A percentile compares a stretch with the other conserved stretches of the same genome.
phyloP scores from a whole-genome alignment of 805 yeast species.

The Metschnikowia aberdeeniae region DNA sequence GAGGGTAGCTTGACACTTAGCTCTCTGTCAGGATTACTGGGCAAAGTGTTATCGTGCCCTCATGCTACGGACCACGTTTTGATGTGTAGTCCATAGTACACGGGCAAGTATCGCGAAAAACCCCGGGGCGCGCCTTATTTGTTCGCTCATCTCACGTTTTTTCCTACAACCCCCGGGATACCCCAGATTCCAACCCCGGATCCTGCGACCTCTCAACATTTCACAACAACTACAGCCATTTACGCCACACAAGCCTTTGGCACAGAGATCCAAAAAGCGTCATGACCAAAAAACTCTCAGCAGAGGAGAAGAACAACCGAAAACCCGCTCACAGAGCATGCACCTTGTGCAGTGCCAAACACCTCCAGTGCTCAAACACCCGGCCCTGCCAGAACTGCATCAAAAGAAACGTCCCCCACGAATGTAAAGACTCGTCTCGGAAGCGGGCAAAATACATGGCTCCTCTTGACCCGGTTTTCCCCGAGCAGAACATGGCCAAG shows the following conservation, averaged over 20 bases:
- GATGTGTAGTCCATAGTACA: background rate
- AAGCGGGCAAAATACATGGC: slow-evolving; percentile 44
- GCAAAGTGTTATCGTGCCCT: too few species aligned
- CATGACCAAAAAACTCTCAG: slow-evolving; percentile 63
- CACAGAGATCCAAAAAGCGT: background rate
- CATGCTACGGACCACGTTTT: too few species aligned
- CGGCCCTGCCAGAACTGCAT: slow-evolving; percentile 72
- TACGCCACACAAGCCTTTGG: background rate
- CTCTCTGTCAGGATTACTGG: too few species aligned
- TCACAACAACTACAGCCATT: background rate
- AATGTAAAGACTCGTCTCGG: slow-evolving; percentile 57
- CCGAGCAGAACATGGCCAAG: background rate
- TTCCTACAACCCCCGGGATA: slow-evolving; percentile 19
- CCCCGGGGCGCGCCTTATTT: slow-evolving; percentile 4
- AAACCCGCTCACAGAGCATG: slow-evolving; percentile 70
- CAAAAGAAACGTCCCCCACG: slow-evolving; percentile 52
- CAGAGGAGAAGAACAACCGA: slow-evolving; percentile 49
- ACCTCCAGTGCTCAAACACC: slow-evolving; percentile 64
- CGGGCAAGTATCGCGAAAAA: background rate
- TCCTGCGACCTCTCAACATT: background rate
- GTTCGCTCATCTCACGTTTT: slow-evolving; percentile 3
- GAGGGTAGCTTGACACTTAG: too few species aligned
- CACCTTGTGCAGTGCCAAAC: slow-evolving; percentile 67
- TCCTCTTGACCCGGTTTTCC: background rate
- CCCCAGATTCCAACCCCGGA: slow-evolving; percentile 17